Base-by-base conservation (phyloP, 2,329 filamentous ascomycete genomes). In the Phaeosphaeriaceae sp. region DNA sequence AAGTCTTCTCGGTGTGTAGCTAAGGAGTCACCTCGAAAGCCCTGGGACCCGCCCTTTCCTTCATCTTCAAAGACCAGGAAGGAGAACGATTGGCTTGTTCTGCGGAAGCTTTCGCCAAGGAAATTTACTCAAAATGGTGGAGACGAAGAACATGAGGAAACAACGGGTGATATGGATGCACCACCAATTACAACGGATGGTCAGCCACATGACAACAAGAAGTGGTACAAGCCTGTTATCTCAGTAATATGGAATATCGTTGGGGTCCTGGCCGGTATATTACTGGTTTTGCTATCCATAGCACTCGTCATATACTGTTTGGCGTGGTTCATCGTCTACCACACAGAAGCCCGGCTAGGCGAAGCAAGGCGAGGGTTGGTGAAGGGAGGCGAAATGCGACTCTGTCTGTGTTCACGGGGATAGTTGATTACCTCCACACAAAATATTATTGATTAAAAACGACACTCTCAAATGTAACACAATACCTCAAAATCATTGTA, bases 261-360 rank as follows among this genome's bases (percentile, higher is more conserved):
- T 6, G 47, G 42, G 3, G 7, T 51, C 2, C 37, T 67, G 18
- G 50, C 47, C 7, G 7, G 56, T 28, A 4, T 63, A 2, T 28
- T 63, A 2, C 58, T 57, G 28, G 15, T 66, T n/a, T 50, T 66
- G 2, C 41, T 29, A 0, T 63, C 65, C 42, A 58, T 61, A 4
- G 41, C 63, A 4, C 42, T 70, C n/a, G 38, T 64, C 12, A 63
- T 61, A 16, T 60, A 71, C 36, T 63, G 53, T 18, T 32, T 70
- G 16, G 63, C 62, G 6, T 61, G 58, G 60, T 68, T 68, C 23
- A 35, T 71, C 6, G 58, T 68, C 9, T 67, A 64, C 46, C 69
- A 67, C 26, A 66, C 64, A 0, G 66, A 68, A 39, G 60, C 58
- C 2, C 41, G 63, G 15, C 39, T 70, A 3, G 64, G 60, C 12